Conservation (phyloP, 139 green algal species). For the Chloropicon primus region DNA sequence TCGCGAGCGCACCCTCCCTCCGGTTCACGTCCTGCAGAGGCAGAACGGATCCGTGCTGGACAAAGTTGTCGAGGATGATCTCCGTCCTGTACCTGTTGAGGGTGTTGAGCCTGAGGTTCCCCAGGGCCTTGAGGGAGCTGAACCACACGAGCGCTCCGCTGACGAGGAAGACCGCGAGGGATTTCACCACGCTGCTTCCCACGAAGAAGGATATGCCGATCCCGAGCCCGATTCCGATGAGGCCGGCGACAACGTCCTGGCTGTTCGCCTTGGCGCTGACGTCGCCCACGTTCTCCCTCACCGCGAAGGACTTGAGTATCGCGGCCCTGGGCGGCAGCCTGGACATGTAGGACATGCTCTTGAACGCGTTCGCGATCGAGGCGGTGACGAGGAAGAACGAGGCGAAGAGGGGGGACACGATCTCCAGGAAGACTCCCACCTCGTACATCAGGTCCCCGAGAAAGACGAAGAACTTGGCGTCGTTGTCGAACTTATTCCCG, state of each 20-base stretch:
- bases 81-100: slow-evolving; percentile 8
- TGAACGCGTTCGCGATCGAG: slow-evolving; percentile 5
- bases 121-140: not conserved
- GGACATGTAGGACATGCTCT: slow-evolving; percentile 11
- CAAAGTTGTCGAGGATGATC: not conserved
- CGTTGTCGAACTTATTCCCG: slow-evolving; percentile 11
- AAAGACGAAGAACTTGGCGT: slow-evolving; percentile 13
- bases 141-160: not conserved
- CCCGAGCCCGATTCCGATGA: slow-evolving; percentile 1
- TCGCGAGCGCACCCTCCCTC: not conserved
- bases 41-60: not conserved
- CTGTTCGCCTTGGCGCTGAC: slow-evolving; percentile 11
- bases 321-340: slow-evolving; percentile 5
- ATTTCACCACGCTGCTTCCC: not conserved
- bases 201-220: not conserved
- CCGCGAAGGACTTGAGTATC: slow-evolving; percentile 8
- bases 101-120: slow-evolving; percentile 6
- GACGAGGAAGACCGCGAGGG: not conserved
- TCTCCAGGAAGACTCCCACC: slow-evolving; percentile 5
- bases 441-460: slow-evolving; percentile 8
- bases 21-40: not conserved
- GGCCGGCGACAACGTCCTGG: slow-evolving; percentile 6
- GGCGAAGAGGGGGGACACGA: slow-evolving; percentile 4
- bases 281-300: slow-evolving; percentile 9
- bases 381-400: slow-evolving; percentile 5